Percentiles rank a stretch among this genome's conserved stretches.
These are phyloP conservation scores for Taphrina pruni DNA, from an alignment of 1,139 yeast species.

Conservation along the genomic window DNA sequence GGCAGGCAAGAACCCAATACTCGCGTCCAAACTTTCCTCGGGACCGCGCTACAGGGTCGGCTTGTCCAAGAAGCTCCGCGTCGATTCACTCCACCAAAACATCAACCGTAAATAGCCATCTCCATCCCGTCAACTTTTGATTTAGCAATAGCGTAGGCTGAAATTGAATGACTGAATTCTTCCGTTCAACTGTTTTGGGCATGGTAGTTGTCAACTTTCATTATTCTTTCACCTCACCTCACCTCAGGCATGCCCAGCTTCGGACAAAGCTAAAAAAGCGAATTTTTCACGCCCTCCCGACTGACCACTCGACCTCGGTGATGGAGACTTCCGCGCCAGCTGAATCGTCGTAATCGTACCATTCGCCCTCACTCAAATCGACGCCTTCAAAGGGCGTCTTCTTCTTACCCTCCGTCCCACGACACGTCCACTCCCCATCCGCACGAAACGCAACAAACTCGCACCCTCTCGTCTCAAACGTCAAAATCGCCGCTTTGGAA, in stretches of 20 bases:
- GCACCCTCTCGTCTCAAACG: constrained; percentile 84
- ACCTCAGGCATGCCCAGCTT: not conserved
- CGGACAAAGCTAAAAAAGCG: too few species aligned
- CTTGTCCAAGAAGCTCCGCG: constrained; percentile 44
- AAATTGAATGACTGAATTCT: not conserved
- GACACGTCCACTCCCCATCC: constrained; percentile 66
- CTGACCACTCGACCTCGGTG: constrained; percentile 70
- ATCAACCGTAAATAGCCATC: constrained; percentile 39
- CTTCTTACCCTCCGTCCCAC: constrained; percentile 61
- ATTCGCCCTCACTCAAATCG: constrained; percentile 80
- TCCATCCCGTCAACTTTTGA: not conserved
- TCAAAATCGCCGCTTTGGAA: constrained; percentile 56
- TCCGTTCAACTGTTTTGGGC: too few species aligned
- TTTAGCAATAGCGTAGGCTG: constrained; percentile 15
- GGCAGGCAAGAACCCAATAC: constrained; percentile 4
- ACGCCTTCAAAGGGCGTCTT: constrained; percentile 60
- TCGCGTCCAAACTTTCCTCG: not conserved
- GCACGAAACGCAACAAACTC: constrained; percentile 74
- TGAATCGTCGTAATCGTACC: constrained; percentile 94
- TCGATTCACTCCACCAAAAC: constrained; percentile 46
- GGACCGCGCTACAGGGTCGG: constrained; percentile 44
- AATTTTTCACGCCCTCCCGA: constrained; percentile 47
- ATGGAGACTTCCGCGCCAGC: constrained; percentile 81
- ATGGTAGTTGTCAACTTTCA: too few species aligned
- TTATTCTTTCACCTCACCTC: too few species aligned